These are phyloP conservation scores for Exophiala sideris DNA, from an alignment of 2,329 filamentous ascomycete species.

Conservation along the genomic window DNA sequence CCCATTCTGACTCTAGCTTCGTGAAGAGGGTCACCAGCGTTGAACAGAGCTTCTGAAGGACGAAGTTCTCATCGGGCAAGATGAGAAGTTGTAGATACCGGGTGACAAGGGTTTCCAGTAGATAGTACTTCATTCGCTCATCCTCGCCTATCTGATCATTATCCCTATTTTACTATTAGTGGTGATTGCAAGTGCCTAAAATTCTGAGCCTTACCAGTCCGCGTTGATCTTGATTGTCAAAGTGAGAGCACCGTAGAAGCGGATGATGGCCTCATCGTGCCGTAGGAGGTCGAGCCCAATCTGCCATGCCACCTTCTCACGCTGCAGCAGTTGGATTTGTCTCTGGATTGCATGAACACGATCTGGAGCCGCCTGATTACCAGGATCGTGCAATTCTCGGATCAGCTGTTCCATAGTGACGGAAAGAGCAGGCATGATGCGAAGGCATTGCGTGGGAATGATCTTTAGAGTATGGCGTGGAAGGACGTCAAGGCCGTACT, in stretches of 20 bases:
- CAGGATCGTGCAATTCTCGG: slow-evolving; percentile 22
- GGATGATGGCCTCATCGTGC: slow-evolving; percentile 68
- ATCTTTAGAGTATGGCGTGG: too few relatives aligned
- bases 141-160: slow-evolving; percentile 35
- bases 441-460: neutral
- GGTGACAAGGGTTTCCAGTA: slow-evolving; percentile 42
- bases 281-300: slow-evolving; percentile 73
- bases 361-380: slow-evolving; percentile 24
- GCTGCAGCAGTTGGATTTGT: slow-evolving; percentile 73
- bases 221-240: slow-evolving; percentile 92
- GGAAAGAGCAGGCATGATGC: neutral
- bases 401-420: slow-evolving; percentile 27
- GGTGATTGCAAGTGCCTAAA: slow-evolving; percentile 1
- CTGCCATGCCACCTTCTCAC: slow-evolving; percentile 77
- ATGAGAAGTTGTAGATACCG: slow-evolving; percentile 42
- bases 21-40: slow-evolving; percentile 45
- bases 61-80: slow-evolving; percentile 36
- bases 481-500: too few relatives aligned
- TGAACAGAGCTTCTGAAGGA: slow-evolving; percentile 47
- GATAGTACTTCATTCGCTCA: slow-evolving; percentile 31
- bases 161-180: slow-evolving; percentile 14
- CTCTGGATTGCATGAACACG: slow-evolving; percentile 58
- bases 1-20: slow-evolving; percentile 39
- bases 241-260: slow-evolving; percentile 90
- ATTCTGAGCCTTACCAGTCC: slow-evolving; percentile 60